A percentile compares a stretch with the other conserved stretches of the same genome.
phyloP scores from a whole-genome alignment of 192 early-diverging fungal species.

The Linnemannia elongata region DNA sequence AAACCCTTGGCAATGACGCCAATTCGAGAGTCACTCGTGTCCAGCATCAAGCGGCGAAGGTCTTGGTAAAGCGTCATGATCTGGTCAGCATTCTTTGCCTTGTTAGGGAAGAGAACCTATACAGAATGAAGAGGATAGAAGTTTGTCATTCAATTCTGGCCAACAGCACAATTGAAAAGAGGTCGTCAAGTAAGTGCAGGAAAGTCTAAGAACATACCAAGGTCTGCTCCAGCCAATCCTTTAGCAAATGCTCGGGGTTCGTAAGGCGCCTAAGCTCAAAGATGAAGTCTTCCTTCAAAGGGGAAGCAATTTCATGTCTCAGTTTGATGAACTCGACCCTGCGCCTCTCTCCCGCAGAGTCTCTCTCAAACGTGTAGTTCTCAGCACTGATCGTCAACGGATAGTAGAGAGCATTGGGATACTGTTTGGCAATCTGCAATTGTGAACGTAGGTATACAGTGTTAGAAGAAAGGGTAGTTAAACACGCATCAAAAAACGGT shows the following conservation, averaged over 20 bases:
- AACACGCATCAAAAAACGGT: neutral
- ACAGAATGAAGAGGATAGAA: neutral
- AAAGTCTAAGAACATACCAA: constrained; percentile 35
- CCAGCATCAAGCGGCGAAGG: constrained; percentile 64
- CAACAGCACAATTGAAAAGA: neutral
- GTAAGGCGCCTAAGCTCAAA: constrained; percentile 75
- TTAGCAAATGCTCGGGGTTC: constrained; percentile 76
- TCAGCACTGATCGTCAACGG: constrained; percentile 80
- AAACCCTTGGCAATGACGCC: constrained; percentile 56
- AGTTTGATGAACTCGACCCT: constrained; percentile 47
- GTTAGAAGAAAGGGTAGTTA: neutral
- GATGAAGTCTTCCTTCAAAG: constrained; percentile 69
- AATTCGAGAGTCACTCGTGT: constrained; percentile 42
- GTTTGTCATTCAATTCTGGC: neutral
- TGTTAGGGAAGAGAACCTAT: constrained; percentile 32
- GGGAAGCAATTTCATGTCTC: constrained; percentile 57
- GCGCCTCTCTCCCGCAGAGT: constrained; percentile 47
- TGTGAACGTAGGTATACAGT: neutral
- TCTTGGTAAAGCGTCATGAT: constrained; percentile 65
- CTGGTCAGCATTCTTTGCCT: constrained; percentile 35
- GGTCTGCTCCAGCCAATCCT: constrained; percentile 74
- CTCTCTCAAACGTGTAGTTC: constrained; percentile 68
- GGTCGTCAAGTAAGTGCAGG: neutral
- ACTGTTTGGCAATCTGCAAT: constrained; percentile 68
- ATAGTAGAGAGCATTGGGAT: constrained; percentile 76